These are phyloP conservation scores for Sungouiella blattae DNA, from an alignment of 805 yeast species.

Conservation along the genomic window DNA sequence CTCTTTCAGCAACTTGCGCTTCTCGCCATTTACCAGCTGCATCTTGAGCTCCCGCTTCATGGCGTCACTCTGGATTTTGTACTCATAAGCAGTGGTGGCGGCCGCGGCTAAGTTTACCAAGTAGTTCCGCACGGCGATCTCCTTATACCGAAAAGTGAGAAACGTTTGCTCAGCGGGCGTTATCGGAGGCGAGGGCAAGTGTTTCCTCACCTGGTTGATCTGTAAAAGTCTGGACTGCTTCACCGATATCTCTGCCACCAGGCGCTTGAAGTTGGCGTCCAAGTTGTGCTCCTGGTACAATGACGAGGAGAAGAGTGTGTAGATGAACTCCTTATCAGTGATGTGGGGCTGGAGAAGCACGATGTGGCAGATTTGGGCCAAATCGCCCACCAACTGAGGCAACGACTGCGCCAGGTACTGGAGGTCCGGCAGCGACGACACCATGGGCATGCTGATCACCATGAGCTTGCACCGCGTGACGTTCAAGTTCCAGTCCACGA, in stretches of 20 bases:
- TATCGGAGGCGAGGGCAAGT: slow-evolving; percentile 22
- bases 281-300: slow-evolving; percentile 48
- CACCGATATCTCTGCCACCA: slow-evolving; percentile 49
- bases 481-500: slow-evolving; percentile 52
- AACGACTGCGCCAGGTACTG: slow-evolving; percentile 28
- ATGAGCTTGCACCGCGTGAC: slow-evolving; percentile 47
- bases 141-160: slow-evolving; percentile 36
- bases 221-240: slow-evolving; percentile 43
- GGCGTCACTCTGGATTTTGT: slow-evolving; percentile 36
- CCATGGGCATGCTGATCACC: slow-evolving; percentile 35
- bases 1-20: slow-evolving; percentile 32
- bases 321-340: slow-evolving; percentile 40
- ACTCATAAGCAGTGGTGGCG: slow-evolving; percentile 51
- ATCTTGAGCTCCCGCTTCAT: slow-evolving; percentile 25
- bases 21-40: slow-evolving; percentile 16
- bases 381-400: slow-evolving; percentile 41
- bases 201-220: slow-evolving; percentile 25
- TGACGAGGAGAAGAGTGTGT: slow-evolving; percentile 38
- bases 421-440: slow-evolving; percentile 35
- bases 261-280: slow-evolving; percentile 40
- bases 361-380: slow-evolving; percentile 38
- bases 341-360: slow-evolving; percentile 38
- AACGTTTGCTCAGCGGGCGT: slow-evolving; percentile 27
- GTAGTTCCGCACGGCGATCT: slow-evolving; percentile 47
- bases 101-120: slow-evolving; percentile 53